phyloP scores from a whole-genome alignment of 208 protist species.

The Borovskyia barvae region DNA sequence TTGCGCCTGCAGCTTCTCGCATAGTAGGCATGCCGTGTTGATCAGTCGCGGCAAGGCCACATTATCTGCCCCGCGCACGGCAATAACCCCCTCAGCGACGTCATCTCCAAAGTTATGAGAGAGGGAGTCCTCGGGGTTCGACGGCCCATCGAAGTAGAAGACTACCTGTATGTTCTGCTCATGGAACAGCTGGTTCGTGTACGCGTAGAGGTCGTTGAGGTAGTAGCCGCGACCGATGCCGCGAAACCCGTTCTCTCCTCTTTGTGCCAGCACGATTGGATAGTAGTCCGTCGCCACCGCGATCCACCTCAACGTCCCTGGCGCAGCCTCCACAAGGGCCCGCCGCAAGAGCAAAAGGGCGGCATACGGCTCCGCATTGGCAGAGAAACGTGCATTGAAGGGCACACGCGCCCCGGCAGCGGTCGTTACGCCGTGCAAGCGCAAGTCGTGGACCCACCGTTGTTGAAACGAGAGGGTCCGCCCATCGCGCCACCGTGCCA shows the following conservation, averaged over 20 bases:
- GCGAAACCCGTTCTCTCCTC: slow-evolving; percentile 1
- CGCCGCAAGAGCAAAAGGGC: not conserved
- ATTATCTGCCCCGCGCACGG: not conserved
- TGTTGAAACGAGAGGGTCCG: not conserved
- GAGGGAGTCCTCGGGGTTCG: slow-evolving; percentile 2
- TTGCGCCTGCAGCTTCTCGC: not conserved
- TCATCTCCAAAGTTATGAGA: slow-evolving; percentile 3
- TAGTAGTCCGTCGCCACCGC: slow-evolving; percentile 3
- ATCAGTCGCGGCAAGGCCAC: not conserved
- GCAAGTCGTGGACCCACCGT: slow-evolving; percentile 1
- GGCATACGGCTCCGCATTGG: slow-evolving; percentile 1
- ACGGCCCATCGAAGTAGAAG: not conserved
- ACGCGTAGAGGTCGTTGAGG: slow-evolving; percentile 5
- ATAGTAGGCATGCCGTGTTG: slow-evolving; percentile 2
- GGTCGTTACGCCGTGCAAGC: not conserved
- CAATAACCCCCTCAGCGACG: not conserved
- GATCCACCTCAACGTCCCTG: not conserved
- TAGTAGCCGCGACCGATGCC: slow-evolving; percentile 2
- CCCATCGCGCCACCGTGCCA: slow-evolving; percentile 3
- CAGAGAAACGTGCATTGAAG: slow-evolving; percentile 6
- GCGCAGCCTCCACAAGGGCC: not conserved
- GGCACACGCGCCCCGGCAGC: slow-evolving; percentile 1
- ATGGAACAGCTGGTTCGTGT: slow-evolving; percentile 5
- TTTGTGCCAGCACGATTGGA: not conserved
- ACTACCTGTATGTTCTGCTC: not conserved